Percentiles rank a stretch among this genome's conserved stretches.
phyloP scores from a whole-genome alignment of 768 basidiomycete species.

The Hemileccinum rubropunctum region DNA sequence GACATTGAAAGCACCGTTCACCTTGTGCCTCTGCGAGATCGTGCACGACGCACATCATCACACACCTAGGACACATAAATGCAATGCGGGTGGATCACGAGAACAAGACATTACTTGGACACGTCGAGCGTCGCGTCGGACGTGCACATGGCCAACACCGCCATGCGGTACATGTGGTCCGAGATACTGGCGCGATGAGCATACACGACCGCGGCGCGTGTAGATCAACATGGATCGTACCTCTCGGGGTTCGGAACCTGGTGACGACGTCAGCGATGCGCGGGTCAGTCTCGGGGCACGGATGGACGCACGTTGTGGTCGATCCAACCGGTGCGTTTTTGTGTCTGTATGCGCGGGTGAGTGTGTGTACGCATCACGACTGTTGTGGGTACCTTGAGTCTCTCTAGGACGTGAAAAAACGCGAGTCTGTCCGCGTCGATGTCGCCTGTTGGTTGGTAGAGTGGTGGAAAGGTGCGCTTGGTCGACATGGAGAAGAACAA shows the following conservation, averaged over 20 bases:
- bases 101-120: conserved; percentile 51
- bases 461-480: conserved; percentile 55
- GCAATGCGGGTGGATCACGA: not conserved
- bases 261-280: conserved; percentile 3
- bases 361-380: not conserved
- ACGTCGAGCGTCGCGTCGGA: conserved; percentile 72
- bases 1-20: conserved; percentile 17
- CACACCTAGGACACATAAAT: conserved; percentile 47
- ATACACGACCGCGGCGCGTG: not conserved
- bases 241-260: conserved; percentile 86
- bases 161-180: conserved; percentile 98
- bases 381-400: conserved; percentile 66
- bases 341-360: conserved; percentile 54
- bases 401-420: conserved; percentile 87
- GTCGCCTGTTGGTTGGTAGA: conserved; percentile 55
- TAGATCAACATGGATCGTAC: conserved; percentile 33
- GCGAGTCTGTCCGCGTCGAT: conserved; percentile 68
- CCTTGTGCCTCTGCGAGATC: conserved; percentile 96
- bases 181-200: conserved; percentile 57
- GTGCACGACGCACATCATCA: conserved; percentile 90
- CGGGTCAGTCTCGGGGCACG: not conserved
- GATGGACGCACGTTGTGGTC: conserved; percentile 51
- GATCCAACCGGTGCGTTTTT: conserved; percentile 95
- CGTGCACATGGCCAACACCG: conserved; percentile 85
- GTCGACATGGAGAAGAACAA: conserved; percentile 4